Conservation (phyloP, 176 grass and related monocot genomes). For the Ananas comosus region DNA sequence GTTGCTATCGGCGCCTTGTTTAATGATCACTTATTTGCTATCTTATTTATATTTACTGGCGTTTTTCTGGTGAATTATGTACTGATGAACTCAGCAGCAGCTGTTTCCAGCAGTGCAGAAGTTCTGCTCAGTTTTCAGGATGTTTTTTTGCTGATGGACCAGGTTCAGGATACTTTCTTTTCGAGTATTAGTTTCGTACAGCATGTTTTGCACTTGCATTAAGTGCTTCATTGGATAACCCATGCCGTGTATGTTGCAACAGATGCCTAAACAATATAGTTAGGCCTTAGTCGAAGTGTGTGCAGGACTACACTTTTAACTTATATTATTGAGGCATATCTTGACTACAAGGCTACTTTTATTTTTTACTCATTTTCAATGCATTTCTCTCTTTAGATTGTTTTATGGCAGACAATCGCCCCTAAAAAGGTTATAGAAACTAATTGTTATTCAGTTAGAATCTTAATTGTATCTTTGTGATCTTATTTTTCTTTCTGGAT, state of each 20-base stretch:
- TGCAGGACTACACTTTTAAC: neutral
- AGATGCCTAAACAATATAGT: neutral
- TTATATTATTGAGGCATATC: neutral
- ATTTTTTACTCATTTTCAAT: neutral
- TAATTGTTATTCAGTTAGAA: neutral
- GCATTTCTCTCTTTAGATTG: neutral
- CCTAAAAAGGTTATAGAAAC: neutral
- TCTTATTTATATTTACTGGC: conserved; percentile 87
- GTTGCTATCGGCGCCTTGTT: conserved; percentile 57
- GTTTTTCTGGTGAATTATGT: conserved; percentile 93
- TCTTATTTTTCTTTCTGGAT: neutral
- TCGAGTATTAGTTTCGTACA: neutral
- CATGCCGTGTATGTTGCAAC: neutral
- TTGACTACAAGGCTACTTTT: neutral
- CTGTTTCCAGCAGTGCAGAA: conserved; percentile 59
- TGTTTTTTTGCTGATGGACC: conserved; percentile 91
- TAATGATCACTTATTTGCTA: conserved; percentile 90
- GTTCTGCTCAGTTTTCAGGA: conserved; percentile 78
- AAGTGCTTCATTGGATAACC: neutral
- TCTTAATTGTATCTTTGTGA: neutral
- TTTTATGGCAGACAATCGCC: neutral
- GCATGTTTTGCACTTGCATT: neutral
- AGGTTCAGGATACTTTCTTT: conserved; percentile 36
- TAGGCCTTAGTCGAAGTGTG: neutral
- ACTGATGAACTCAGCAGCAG: conserved; percentile 83